Base-by-base conservation (phyloP, 2,329 filamentous ascomycete species). In the Fusarium transvaalense region DNA sequence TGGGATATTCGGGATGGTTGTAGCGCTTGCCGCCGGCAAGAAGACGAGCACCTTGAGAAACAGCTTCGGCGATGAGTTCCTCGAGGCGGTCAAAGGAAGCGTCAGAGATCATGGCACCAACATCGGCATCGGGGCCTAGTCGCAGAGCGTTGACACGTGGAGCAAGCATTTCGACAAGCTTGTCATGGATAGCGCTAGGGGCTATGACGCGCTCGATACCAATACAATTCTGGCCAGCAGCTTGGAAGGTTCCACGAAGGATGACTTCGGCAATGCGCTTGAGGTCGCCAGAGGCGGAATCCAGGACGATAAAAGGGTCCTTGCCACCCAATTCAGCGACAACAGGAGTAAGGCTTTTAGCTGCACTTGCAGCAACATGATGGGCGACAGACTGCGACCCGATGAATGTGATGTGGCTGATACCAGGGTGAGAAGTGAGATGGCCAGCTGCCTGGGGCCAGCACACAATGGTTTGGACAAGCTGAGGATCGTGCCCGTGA, bases 181-280 rank as follows among this genome's bases (percentile, higher is more conserved):
- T 83, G 66, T 91, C 85, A 82, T 98, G 97, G 52, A 92, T 85
- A n/a, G 82, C 83, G 2, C 93, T 90, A 17, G 92, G 86, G 25
- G 91, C 93, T 71, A 98, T 90, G 75, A 98, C 90, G 57, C 96
- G 92, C 82, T 99, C 96, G 71, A 97, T 95, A 56, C 96, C 96
- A 76, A 99, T 95, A 80, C 96, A 99, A 82, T 99, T 99, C 79
- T 99, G 96, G 2, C 96, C 96, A 17, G 94, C 91, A 52, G 94
- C 94, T 80, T 99, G 96, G 81, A 98, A 99, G 12, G 93, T 93
- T 53, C 95, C 96, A 54, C 96, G 89, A 82, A 99, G 90, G 66
- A 98, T 87, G 67, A 97, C 91, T 66, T 94, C 92, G 38, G 88
- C 87, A 50, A 98, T 90, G 41, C 91, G 88, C 6, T 87, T 81